Conservation (phyloP, 768 basidiomycete species). For the Tricholoma terreum region DNA sequence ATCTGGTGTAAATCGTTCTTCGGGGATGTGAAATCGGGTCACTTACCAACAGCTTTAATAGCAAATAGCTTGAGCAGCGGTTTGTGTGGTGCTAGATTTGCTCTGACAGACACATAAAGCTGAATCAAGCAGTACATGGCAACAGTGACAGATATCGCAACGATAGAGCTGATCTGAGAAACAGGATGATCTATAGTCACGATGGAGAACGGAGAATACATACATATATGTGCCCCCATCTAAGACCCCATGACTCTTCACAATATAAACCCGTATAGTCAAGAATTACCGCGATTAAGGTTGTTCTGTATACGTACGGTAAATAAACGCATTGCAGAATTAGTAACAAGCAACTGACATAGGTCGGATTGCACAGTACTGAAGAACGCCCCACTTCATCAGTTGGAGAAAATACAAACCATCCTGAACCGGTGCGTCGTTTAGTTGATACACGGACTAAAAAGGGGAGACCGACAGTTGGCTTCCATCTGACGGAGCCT, state of each 20-base stretch:
- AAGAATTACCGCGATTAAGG: conserved; percentile 58
- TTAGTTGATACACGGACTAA: not conserved
- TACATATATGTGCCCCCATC: conserved; percentile 70
- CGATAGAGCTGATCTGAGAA: conserved; percentile 50
- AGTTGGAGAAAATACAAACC: conserved; percentile 68
- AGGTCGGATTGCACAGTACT: conserved; percentile 68
- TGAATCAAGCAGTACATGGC: conserved; percentile 81
- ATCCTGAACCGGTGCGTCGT: conserved; percentile 36
- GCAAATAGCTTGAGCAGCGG: conserved; percentile 69
- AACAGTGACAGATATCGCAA: conserved; percentile 69
- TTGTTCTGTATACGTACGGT: conserved; percentile 36
- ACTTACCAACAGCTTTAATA: conserved; percentile 68
- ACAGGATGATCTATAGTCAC: not conserved
- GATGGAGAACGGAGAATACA: conserved; percentile 14
- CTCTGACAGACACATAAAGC: conserved; percentile 57
- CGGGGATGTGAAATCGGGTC: not conserved
- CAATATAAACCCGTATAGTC: conserved; percentile 70
- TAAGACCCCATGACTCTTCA: conserved; percentile 63
- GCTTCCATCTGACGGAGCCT: conserved; percentile 59
- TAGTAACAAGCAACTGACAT: conserved; percentile 25
- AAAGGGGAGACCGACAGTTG: conserved; percentile 37
- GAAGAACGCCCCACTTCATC: conserved; percentile 76
- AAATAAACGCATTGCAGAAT: not conserved
- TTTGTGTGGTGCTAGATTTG: conserved; percentile 51
- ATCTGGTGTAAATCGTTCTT: not conserved